Evolutionary conservation across 257 asterid genomes (phyloP).

Genomic region (Scutellaria galericulata): DNA sequence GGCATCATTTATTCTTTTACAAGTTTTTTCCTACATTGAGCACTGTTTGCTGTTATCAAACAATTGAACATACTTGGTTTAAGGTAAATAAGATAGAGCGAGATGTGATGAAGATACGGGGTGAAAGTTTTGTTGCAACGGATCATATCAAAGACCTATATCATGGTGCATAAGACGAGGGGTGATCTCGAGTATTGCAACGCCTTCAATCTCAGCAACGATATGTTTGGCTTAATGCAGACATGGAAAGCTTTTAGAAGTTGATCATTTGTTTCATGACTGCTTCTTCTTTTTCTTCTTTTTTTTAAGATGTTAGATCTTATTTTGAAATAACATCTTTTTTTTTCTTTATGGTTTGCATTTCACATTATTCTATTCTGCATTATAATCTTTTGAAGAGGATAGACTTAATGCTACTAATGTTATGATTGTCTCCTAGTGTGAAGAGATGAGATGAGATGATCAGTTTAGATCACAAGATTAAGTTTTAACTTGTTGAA

Average conservation of each 20-base stretch:
- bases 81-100: conserved; percentile 23
- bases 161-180: background rate
- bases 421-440: background rate
- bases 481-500: background rate
- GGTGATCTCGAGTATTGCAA: conserved; percentile 14
- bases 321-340: conserved; percentile 26
- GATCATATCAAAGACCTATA: background rate
- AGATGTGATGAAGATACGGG: conserved; percentile 25
- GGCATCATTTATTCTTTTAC: conserved; percentile 18
- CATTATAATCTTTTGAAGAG: conserved; percentile 6
- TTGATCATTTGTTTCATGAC: conserved; percentile 10
- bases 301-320: conserved; percentile 21
- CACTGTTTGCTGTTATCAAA: background rate
- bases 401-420: background rate
- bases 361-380: background rate
- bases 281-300: background rate
- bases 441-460: background rate
- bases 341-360: background rate
- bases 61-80: background rate
- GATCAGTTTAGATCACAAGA: background rate
- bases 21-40: background rate
- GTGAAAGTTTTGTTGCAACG: conserved; percentile 16
- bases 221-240: conserved; percentile 3
- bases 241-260: background rate
- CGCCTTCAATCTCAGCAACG: conserved; percentile 10